Percentiles rank a stretch among this genome's conserved stretches.
These are phyloP conservation scores for Amauroascus niger DNA, from an alignment of 2,329 filamentous ascomycete species.

Conservation along the genomic window DNA sequence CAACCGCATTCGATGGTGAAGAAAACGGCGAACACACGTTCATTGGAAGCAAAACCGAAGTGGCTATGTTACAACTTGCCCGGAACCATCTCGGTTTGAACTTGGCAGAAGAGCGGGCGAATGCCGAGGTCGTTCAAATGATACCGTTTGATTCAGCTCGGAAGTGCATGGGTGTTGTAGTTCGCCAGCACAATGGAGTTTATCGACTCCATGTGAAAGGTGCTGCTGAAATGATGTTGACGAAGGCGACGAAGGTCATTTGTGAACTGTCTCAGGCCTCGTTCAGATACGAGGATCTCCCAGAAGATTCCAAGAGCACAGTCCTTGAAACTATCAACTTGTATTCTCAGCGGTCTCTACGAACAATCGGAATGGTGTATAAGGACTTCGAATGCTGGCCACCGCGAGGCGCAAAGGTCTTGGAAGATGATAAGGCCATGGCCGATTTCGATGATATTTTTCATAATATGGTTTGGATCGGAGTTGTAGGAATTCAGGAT, in stretches of 20 bases:
- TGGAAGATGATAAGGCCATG: slow-evolving; percentile 53
- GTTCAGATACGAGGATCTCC: slow-evolving; percentile 22
- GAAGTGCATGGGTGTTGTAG: slow-evolving; percentile 52
- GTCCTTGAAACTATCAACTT: slow-evolving; percentile 32
- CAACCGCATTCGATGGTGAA: slow-evolving; percentile 67
- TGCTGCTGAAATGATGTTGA: slow-evolving; percentile 40
- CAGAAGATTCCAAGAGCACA: slow-evolving; percentile 22
- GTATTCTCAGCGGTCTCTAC: slow-evolving; percentile 50
- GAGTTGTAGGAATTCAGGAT: slow-evolving; percentile 65
- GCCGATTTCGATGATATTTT: slow-evolving; percentile 60
- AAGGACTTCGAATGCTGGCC: slow-evolving; percentile 63
- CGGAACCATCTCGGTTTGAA: slow-evolving; percentile 58
- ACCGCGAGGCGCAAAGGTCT: slow-evolving; percentile 45
- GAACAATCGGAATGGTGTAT: slow-evolving; percentile 66
- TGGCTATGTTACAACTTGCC: slow-evolving; percentile 61
- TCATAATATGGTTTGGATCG: slow-evolving; percentile 62
- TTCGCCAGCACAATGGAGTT: slow-evolving; percentile 30
- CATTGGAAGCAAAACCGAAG: slow-evolving; percentile 70
- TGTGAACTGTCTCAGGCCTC: slow-evolving; percentile 22
- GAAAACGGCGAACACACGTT: slow-evolving; percentile 55
- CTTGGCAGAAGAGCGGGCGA: slow-evolving; percentile 53
- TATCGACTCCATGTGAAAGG: slow-evolving; percentile 43
- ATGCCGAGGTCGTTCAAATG: slow-evolving; percentile 54
- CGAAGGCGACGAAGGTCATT: slow-evolving; percentile 28
- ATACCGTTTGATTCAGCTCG: slow-evolving; percentile 67